Evolutionary conservation across 495 filamentous ascomycete species (phyloP), one percentile per base, ranked within the genome.

Genomic region (Penicillium lagena): DNA sequence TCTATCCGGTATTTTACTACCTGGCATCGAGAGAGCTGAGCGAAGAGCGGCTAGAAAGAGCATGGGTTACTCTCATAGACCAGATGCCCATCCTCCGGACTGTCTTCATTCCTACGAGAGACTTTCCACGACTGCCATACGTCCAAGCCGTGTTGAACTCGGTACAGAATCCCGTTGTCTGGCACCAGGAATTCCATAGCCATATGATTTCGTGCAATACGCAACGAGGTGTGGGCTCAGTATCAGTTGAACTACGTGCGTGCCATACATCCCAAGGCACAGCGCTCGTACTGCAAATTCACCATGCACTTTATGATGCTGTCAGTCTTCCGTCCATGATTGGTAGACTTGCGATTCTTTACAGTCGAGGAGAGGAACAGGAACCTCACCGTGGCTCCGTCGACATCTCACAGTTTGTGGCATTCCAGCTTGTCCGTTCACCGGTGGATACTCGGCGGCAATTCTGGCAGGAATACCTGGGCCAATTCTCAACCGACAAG

Each of bases 231-330:
- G 50, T 56, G 34, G 51, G 54, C 27, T 39, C 47, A 22, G 45
- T 52, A 7, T 60, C 60, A 4, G 58, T 54, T 32, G 42, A 50
- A 30, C 37, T 68, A 29, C 60, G 56, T 49, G 64, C 58, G 13
- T 54, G 45, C 15, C 51, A 56, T 29, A 62, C 49, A 2, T 17
- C 34, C 12, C 14, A 48, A 8, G 56, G 55, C 1, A 56, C 51
- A 30, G 49, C 47, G 15, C 43, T 68, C 30, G 46, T 43, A 35
- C 44, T 67, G 36, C 60, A 60, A n/a, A 59, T 68, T 12, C 64
- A 68, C 40, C 64, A 68, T 41, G 64, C 62, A 12, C 52, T 68
- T 15, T 68, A 68, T 35, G 64, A 68, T 39, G 64, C 58, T 12
- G 46, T 66, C 27, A 58, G 57, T 41, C 53, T 68, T 12, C 58